Evolutionary conservation across 2,329 filamentous ascomycete genomes (phyloP), one percentile per base, ranked within the genome.

Genomic region (Mycosphaerella arachidis): DNA sequence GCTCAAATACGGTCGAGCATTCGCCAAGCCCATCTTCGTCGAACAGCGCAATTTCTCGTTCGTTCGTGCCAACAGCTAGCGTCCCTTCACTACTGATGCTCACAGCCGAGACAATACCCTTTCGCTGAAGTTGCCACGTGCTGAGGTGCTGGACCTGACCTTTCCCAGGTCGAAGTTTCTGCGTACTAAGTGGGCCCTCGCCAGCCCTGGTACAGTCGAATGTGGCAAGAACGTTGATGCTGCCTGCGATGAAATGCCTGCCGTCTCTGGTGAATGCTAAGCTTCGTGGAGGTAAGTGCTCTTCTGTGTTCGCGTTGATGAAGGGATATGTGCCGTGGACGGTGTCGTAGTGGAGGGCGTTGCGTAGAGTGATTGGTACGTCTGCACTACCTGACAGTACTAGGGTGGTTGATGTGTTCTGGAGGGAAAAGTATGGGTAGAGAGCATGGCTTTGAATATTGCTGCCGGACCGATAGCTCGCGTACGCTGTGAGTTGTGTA

Each of bases 31-130:
- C 79, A 61, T 78, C 75, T 2, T 75, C 70, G 45, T 77, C 81
- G 66, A 85, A 87, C 7, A 88, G 68, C 2, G 79, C 84, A 10
- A 88, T 67, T 20, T 81, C 73, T n/a, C 84, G 76, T 3, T 79
- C 79, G 45, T 81, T 81, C 0, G 84, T 83, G 5, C 85, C 85
- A 0, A 82, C 82, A 18, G 85, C 85, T 6, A 85, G 73, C 0
- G 85, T 69, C 0, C 79, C 77, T 30, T 80, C 76, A 12, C 67
- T 71, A 48, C 77, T 78, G 48, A 83, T 70, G 1, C 75, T 73
- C 62, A 88, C 68, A 0, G 82, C 77, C 7, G 79, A 81, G 8
- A 87, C 76, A 27, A 80, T 77, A 1, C 84, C 84, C 68, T 81
- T 82, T 76, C 84, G 82, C 7, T 78, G 78, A 24, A 79, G 68